These are phyloP conservation scores for Mucor mucedo DNA, from an alignment of 371 early-diverging fungal genomes.

Conservation along the genomic window DNA sequence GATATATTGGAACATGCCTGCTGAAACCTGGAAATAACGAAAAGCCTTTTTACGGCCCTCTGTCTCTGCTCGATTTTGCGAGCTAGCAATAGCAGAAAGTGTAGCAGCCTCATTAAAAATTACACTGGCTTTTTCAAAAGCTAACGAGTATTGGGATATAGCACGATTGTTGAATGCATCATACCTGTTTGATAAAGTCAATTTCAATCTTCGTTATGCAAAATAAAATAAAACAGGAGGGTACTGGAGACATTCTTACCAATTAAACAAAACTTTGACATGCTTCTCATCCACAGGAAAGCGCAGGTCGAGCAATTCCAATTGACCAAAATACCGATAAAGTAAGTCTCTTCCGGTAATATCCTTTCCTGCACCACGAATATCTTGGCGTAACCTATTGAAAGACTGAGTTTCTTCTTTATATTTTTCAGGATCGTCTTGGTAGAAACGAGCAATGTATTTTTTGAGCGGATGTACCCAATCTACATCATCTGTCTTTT, in stretches of 20 bases:
- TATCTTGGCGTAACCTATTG: slow-evolving; percentile 92
- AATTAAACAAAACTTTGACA: slow-evolving; percentile 85
- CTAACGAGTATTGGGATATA: slow-evolving; percentile 83
- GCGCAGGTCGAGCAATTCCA: slow-evolving; percentile 92
- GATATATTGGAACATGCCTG: slow-evolving; percentile 92
- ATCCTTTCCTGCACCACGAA: slow-evolving; percentile 92
- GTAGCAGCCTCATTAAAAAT: slow-evolving; percentile 93
- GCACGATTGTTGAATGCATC: slow-evolving; percentile 76
- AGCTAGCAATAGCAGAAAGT: slow-evolving; percentile 71
- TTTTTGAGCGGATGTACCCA: slow-evolving; percentile 82
- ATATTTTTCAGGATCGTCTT: slow-evolving; percentile 93
- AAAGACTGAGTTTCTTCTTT: slow-evolving; percentile 81
- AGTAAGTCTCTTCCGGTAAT: slow-evolving; percentile 89
- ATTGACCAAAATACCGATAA: slow-evolving; percentile 94
- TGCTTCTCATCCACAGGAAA: slow-evolving; percentile 92
- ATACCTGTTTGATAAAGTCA: slow-evolving; percentile 59
- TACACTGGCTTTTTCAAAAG: slow-evolving; percentile 94
- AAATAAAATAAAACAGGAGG: not conserved
- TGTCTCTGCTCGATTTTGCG: slow-evolving; percentile 76
- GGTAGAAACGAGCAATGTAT: slow-evolving; percentile 84
- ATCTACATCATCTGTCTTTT: slow-evolving; percentile 79
- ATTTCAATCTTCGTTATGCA: not conserved
- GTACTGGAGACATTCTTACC: slow-evolving; percentile 59
- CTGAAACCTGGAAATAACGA: slow-evolving; percentile 91
- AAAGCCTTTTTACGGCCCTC: slow-evolving; percentile 81